phyloP scores from a whole-genome alignment of 2,329 filamentous ascomycete species.

The Pseudocercospora vitis region DNA sequence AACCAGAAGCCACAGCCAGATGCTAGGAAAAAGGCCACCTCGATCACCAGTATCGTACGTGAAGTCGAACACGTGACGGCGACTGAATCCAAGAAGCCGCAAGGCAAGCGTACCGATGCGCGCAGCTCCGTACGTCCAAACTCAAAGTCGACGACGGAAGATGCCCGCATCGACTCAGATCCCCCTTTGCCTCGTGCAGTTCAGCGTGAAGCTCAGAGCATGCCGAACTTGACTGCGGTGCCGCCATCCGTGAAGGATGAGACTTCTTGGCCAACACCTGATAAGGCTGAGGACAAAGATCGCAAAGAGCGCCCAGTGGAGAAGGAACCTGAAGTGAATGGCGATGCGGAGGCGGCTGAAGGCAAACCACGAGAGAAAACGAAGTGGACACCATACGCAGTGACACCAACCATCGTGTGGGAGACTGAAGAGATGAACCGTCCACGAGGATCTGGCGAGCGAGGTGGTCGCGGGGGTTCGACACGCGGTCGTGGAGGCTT shows the following conservation, averaged over 20 bases:
- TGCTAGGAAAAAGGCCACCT: constrained; percentile 31
- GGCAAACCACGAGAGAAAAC: constrained; percentile 67
- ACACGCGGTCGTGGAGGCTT: constrained; percentile 45
- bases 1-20: constrained; percentile 33
- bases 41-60: constrained; percentile 21
- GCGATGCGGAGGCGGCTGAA: constrained; percentile 54
- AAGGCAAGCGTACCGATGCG: constrained; percentile 25
- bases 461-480: constrained; percentile 57
- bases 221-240: constrained; percentile 27
- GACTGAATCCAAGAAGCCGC: constrained; percentile 27
- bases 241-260: constrained; percentile 73
- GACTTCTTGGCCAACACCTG: constrained; percentile 85
- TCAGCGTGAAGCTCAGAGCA: constrained; percentile 29
- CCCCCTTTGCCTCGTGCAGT: constrained; percentile 10
- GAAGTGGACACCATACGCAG: constrained; percentile 81
- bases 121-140: constrained; percentile 23
- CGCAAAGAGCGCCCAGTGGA: constrained; percentile 64
- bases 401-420: constrained; percentile 81
- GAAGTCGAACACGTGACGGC: constrained; percentile 16
- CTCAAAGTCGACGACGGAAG: constrained; percentile 23
- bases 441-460: constrained; percentile 48
- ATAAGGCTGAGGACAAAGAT: constrained; percentile 69
- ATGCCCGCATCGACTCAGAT: constrained; percentile 12
- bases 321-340: constrained; percentile 64
- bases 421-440: constrained; percentile 60